Evolutionary conservation across 208 protist genomes (phyloP).

Genomic region (Tritrichomonas foetus): DNA sequence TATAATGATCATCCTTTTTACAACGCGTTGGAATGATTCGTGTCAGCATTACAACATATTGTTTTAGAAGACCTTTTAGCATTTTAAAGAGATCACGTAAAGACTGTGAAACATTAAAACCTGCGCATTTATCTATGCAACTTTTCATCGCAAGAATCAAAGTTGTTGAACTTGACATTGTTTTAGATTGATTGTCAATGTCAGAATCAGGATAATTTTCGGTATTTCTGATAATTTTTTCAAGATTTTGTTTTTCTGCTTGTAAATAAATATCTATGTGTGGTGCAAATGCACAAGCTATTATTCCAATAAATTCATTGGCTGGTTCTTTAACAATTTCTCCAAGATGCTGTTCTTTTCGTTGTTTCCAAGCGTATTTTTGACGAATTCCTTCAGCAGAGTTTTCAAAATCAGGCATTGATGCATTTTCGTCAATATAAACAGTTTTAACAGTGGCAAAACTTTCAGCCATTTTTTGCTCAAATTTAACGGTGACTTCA

Average conservation of each 20-base stretch:
- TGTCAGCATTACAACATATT: not conserved
- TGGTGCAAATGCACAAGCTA: not conserved
- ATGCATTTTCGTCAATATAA: not conserved
- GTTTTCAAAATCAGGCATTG: not conserved
- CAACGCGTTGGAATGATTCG: not conserved
- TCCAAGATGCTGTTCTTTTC: not conserved
- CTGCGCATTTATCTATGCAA: not conserved
- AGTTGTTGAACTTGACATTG: not conserved
- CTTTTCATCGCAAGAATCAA: constrained; percentile 4
- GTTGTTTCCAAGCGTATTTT: not conserved
- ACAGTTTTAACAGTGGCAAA: not conserved
- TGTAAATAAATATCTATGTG: not conserved
- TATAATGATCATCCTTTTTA: not conserved
- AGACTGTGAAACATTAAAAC: not conserved
- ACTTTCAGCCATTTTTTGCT: not conserved
- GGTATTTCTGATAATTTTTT: not conserved
- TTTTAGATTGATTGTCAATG: not conserved
- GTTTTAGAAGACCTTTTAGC: not conserved
- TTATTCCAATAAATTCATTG: constrained; percentile 1
- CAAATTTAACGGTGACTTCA: constrained; percentile 10
- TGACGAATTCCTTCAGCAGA: not conserved
- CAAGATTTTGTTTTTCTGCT: not conserved
- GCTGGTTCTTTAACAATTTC: not conserved
- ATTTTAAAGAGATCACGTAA: not conserved
- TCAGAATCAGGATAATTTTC: not conserved